These are phyloP conservation scores for Pythium dissimile DNA, from an alignment of 352 stramenopile genomes.

Conservation along the genomic window DNA sequence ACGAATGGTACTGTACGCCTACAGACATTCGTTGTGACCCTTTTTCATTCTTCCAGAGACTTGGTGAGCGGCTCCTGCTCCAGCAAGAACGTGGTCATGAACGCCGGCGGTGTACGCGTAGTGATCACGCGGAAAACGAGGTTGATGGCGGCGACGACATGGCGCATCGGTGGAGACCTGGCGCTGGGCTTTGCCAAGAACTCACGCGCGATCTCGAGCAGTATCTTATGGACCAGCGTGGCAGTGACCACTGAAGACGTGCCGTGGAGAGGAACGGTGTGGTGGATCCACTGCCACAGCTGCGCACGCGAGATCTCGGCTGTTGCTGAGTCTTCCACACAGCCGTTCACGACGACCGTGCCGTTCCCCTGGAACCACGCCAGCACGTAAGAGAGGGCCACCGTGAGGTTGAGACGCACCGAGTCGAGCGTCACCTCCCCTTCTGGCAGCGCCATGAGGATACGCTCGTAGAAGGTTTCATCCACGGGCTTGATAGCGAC, in stretches of 20 bases:
- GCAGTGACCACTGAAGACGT: constrained; percentile 29
- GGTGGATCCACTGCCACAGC: constrained; percentile 85
- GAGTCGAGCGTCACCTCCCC: constrained; percentile 74
- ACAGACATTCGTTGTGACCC: neutral
- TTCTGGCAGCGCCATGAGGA: constrained; percentile 48
- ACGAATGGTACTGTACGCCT: too few species aligned
- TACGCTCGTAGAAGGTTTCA: constrained; percentile 37
- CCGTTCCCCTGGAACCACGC: constrained; percentile 89
- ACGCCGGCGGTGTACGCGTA: constrained; percentile 48
- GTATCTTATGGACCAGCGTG: constrained; percentile 44
- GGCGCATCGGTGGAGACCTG: constrained; percentile 20
- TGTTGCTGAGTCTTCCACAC: constrained; percentile 93
- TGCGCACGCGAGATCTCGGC: constrained; percentile 93
- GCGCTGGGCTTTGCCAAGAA: constrained; percentile 17
- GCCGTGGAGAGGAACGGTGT: constrained; percentile 43
- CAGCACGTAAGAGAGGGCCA: constrained; percentile 89
- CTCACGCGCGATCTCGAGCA: constrained; percentile 34
- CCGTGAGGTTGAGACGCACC: constrained; percentile 83
- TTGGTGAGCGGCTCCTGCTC: constrained; percentile 53
- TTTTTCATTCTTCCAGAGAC: constrained; percentile 26
- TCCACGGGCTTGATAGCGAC: neutral
- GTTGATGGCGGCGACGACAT: constrained; percentile 44
- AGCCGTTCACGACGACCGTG: constrained; percentile 89
- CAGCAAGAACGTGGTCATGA: constrained; percentile 70
- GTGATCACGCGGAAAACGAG: constrained; percentile 62